Base-by-base conservation (phyloP, 345 rosid genomes). In the Aethionema arabicum region DNA sequence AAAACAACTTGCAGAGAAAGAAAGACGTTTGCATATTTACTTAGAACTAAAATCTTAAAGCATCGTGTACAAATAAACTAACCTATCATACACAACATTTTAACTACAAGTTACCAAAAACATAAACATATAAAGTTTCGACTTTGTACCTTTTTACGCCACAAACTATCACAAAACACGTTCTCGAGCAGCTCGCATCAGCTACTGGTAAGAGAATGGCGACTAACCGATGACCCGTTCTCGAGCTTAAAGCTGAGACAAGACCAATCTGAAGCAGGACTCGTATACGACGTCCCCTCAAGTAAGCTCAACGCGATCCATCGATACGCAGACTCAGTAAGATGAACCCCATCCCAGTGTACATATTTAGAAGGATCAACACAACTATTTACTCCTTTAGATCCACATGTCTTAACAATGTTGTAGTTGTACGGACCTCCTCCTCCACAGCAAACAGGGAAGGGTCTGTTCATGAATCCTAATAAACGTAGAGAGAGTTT, bases 321-420 rank as follows among this genome's bases (percentile, higher is more conserved):
- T 67, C 68, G 11, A 8, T 67, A 73, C 0, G 68, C 65, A 56
- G 72, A n/a, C 54, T 73, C 76, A 0, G 76, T 73, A 21, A 73
- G 12, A 63, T 79, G 86, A 32, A 74, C 0, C 49, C 86, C 80
- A 9, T 79, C 83, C 81, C 84, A 83, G 49, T 64, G 58, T 31
- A 74, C 73, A 43, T 52, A 67, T 32, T 62, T 68, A 0, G 74
- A 72, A 36, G 82, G 83, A 12, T 78, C 69, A 14, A 14, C 11
- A 54, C 87, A 76, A 45, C 40, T 11, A 11, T 38, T 66, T 5
- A 58, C 57, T 4, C 54, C 38, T 33, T 61, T 65, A 36, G 47
- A 29, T 10, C 78, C 83, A 61, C 80, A 72, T 2, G n/a, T 8
- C 5, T 0, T 33, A 1, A 15, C 59, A 32, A 27, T 8, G 11